These are phyloP conservation scores for Neonectria neomacrospora DNA, from an alignment of 2,329 filamentous ascomycete genomes.

Conservation along the genomic window DNA sequence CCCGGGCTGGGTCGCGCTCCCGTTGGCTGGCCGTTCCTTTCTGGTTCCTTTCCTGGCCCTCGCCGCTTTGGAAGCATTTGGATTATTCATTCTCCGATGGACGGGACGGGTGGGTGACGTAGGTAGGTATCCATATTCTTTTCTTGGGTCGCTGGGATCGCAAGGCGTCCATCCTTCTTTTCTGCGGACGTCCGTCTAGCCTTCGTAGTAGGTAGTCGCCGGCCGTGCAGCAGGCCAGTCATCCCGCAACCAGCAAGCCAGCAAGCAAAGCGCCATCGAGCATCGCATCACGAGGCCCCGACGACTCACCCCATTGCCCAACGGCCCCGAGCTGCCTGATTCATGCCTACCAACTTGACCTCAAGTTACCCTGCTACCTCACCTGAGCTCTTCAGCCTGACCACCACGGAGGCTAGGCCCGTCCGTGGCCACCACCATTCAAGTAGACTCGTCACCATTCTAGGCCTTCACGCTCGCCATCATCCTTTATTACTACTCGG, in stretches of 20 bases:
- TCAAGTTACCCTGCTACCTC: too few relatives aligned
- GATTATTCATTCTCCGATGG: neutral
- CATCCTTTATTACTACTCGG: too few relatives aligned
- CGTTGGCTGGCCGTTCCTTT: conserved; percentile 12
- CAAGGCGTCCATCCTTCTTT: too few relatives aligned
- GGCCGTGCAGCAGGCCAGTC: neutral
- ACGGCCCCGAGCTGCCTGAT: neutral
- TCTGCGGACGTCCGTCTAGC: too few relatives aligned
- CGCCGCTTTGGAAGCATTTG: neutral
- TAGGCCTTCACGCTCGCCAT: neutral
- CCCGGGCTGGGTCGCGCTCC: conserved; percentile 11
- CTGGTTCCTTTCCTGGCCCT: neutral
- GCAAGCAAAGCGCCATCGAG: conserved; percentile 5
- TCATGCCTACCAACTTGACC: neutral
- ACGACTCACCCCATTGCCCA: conserved; percentile 23
- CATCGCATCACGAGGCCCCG: conserved; percentile 23
- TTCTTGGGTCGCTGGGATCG: neutral
- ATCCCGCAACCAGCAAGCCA: too few relatives aligned
- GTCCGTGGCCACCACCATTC: too few relatives aligned
- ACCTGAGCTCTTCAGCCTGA: neutral
- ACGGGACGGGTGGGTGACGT: neutral
- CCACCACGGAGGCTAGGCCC: neutral
- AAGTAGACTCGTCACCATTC: neutral
- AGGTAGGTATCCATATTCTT: neutral
- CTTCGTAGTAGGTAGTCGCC: too few relatives aligned